phyloP scores from a whole-genome alignment of 208 protist species.

The Wallacemonas collosoma region DNA sequence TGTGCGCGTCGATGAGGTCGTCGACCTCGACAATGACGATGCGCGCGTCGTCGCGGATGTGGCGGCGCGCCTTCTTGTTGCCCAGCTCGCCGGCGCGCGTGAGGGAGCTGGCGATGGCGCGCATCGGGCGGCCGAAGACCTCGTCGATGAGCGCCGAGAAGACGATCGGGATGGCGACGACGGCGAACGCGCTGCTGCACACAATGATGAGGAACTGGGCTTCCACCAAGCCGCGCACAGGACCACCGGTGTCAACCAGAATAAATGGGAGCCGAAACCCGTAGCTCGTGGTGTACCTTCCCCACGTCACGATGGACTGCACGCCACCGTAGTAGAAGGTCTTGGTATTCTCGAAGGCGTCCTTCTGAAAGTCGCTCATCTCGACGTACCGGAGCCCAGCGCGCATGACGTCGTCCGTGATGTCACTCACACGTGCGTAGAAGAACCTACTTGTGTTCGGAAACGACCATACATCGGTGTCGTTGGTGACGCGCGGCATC shows the following conservation, averaged over 20 bases:
- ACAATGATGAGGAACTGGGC: not conserved
- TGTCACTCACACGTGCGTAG: not conserved
- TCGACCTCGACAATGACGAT: not conserved
- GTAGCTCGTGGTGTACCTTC: not conserved
- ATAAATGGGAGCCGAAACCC: not conserved
- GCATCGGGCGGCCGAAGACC: not conserved
- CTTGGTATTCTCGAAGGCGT: not conserved
- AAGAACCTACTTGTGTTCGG: not conserved
- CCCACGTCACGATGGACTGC: not conserved
- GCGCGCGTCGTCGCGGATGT: slow-evolving; percentile 9
- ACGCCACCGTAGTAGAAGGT: not conserved
- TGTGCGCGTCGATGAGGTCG: slow-evolving; percentile 2
- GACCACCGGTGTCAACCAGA: not conserved
- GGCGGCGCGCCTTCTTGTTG: slow-evolving; percentile 5
- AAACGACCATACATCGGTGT: not conserved
- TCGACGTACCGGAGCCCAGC: slow-evolving; percentile 22
- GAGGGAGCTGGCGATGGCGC: not conserved
- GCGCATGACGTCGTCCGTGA: slow-evolving; percentile 27
- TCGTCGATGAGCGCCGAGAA: not conserved
- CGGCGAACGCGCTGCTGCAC: not conserved
- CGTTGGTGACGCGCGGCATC: not conserved
- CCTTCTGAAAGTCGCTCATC: not conserved
- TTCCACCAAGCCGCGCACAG: not conserved
- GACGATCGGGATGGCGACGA: not conserved
- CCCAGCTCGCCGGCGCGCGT: slow-evolving; percentile 4